These are phyloP conservation scores for Heritiera fomes DNA, from an alignment of 345 rosid species.

Conservation along the genomic window DNA sequence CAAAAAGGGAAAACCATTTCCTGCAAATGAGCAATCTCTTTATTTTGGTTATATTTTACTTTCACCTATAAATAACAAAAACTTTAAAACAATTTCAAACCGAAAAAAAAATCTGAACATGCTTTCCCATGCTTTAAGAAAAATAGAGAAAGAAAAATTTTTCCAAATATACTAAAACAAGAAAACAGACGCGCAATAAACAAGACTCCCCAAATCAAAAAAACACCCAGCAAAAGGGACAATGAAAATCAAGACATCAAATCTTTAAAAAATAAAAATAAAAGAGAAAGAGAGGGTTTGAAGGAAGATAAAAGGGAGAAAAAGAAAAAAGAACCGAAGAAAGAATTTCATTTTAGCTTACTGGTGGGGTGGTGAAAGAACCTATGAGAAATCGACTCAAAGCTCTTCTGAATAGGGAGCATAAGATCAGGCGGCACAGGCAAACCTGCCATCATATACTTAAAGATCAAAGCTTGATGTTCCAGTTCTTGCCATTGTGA, in stretches of 20 bases:
- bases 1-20: slow-evolving; percentile 2
- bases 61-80: background rate
- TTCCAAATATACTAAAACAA: background rate
- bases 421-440: slow-evolving; percentile 63
- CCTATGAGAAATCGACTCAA: slow-evolving; percentile 48
- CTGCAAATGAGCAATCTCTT: background rate
- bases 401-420: slow-evolving; percentile 54
- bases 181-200: background rate
- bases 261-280: background rate
- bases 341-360: slow-evolving; percentile 23
- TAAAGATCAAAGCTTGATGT: slow-evolving; percentile 62
- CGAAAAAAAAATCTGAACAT: background rate
- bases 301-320: background rate
- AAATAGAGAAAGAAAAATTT: background rate
- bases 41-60: background rate
- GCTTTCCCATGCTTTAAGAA: background rate
- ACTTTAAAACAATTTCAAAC: background rate
- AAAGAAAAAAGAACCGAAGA: background rate
- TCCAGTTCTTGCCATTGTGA: slow-evolving; percentile 66
- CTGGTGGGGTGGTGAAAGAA: slow-evolving; percentile 52
- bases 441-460: slow-evolving; percentile 60
- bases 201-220: slow-evolving; percentile 23
- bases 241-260: background rate
- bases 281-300: background rate
- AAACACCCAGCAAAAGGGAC: background rate